These are phyloP conservation scores for Chimonanthus praecox DNA, from an alignment of 164 flowering plant genomes.

Conservation along the genomic window DNA sequence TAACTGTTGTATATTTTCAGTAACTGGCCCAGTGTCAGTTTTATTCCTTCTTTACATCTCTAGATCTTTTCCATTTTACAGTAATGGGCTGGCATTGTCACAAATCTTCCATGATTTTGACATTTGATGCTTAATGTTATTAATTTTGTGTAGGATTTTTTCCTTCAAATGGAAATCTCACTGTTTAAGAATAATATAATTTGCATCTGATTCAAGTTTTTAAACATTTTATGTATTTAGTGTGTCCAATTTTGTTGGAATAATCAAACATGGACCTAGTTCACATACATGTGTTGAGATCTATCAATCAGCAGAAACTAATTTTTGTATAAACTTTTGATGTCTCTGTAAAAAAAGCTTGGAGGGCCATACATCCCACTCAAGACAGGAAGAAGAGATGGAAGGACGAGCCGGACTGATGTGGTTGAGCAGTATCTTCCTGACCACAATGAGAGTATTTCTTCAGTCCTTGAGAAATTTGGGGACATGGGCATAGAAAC, in stretches of 20 bases:
- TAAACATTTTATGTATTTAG: not conserved
- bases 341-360: constrained; percentile 36
- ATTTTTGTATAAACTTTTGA: not conserved
- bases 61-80: not conserved
- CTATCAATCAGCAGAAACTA: not conserved
- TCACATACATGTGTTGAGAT: no score
- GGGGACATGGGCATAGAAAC: constrained; percentile 80
- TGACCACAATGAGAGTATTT: constrained; percentile 94
- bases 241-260: not conserved
- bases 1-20: not conserved
- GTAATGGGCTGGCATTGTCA: no score
- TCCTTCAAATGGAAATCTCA: no score
- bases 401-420: constrained; percentile 86
- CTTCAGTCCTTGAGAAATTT: constrained; percentile 83
- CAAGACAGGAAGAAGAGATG: constrained; percentile 97
- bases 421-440: constrained; percentile 81
- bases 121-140: not conserved
- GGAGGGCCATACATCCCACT: constrained; percentile 94
- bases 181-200: no score
- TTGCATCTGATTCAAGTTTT: not conserved
- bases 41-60: not conserved
- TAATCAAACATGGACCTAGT: not conserved
- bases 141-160: no score
- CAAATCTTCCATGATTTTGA: not conserved
- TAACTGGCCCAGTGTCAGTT: not conserved